phyloP scores from a whole-genome alignment of 106 monocot genomes.

The Acanthochlamys bracteata region DNA sequence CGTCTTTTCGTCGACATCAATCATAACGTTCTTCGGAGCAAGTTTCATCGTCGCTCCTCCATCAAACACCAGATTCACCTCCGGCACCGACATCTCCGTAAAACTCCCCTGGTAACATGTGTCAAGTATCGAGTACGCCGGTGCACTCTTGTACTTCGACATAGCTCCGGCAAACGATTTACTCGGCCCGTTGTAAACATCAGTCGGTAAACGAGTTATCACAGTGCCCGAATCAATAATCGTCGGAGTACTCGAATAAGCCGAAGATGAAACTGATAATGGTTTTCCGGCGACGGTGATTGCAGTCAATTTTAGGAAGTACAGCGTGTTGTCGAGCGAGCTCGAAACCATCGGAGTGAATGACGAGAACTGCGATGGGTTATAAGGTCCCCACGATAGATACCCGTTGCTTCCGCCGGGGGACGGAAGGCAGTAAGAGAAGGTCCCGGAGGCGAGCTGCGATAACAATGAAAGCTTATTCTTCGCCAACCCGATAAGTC shows the following conservation, averaged over 20 bases:
- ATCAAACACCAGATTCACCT: constrained; percentile 40
- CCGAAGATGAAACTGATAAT: constrained; percentile 20
- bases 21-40: constrained; percentile 33
- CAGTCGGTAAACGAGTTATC: constrained; percentile 48
- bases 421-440: constrained; percentile 93
- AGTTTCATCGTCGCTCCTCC: constrained; percentile 55
- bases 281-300: constrained; percentile 24
- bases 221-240: constrained; percentile 80
- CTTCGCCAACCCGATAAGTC: constrained; percentile 68
- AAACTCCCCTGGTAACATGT: constrained; percentile 58
- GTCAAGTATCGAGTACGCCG: constrained; percentile 58
- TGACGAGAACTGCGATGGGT: constrained; percentile 12
- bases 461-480: constrained; percentile 59
- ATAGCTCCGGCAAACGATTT: constrained; percentile 33
- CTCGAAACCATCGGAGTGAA: constrained; percentile 46
- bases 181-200: constrained; percentile 45
- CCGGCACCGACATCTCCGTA: constrained; percentile 29
- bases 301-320: constrained; percentile 32
- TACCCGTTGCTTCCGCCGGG: constrained; percentile 32
- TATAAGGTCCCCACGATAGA: constrained; percentile 40
- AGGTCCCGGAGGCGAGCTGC: constrained; percentile 41
- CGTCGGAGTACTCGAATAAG: constrained; percentile 32
- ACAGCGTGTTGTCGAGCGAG: constrained; percentile 40
- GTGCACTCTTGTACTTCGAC: constrained; percentile 12
- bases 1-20: constrained; percentile 37